Conservation (phyloP, 1,139 yeast species). For the Yueomyces sp. region DNA sequence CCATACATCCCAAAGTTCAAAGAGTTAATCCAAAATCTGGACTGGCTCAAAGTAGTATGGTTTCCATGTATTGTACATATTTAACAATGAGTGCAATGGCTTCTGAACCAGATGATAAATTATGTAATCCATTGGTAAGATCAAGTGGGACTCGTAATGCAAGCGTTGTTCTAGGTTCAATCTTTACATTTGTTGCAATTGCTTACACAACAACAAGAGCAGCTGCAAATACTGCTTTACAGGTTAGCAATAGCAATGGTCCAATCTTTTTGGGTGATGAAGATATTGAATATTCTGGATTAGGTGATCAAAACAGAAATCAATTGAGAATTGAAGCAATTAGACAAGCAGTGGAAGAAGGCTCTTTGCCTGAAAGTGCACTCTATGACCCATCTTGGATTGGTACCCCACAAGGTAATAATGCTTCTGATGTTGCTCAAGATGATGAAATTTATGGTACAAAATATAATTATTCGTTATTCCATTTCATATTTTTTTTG, state of each 20-base stretch:
- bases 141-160: slow-evolving; percentile 85
- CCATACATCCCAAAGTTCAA: slow-evolving; percentile 75
- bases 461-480: slow-evolving; percentile 76
- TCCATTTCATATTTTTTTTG: slow-evolving; percentile 82
- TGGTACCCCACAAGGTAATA: slow-evolving; percentile 23
- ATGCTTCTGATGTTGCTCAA: slow-evolving; percentile 23
- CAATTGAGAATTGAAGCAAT: slow-evolving; percentile 83
- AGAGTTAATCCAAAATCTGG: slow-evolving; percentile 94
- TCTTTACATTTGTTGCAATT: slow-evolving; percentile 87
- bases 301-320: slow-evolving; percentile 45
- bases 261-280: slow-evolving; percentile 23
- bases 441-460: slow-evolving; percentile 61
- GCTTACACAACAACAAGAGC: slow-evolving; percentile 97
- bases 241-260: slow-evolving; percentile 17
- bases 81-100: slow-evolving; percentile 88
- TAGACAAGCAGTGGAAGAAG: slow-evolving; percentile 88
- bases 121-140: slow-evolving; percentile 83
- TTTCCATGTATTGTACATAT: slow-evolving; percentile 85
- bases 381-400: slow-evolving; percentile 55
- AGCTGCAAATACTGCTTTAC: slow-evolving; percentile 67
- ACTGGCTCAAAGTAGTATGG: slow-evolving; percentile 93
- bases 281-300: slow-evolving; percentile 27
- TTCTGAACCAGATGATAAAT: slow-evolving; percentile 88
- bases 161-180: slow-evolving; percentile 78
- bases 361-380: slow-evolving; percentile 89